Evolutionary conservation across 1,284 basidiomycete species (phyloP).

Genomic region (Lignosus rhinocerotis): DNA sequence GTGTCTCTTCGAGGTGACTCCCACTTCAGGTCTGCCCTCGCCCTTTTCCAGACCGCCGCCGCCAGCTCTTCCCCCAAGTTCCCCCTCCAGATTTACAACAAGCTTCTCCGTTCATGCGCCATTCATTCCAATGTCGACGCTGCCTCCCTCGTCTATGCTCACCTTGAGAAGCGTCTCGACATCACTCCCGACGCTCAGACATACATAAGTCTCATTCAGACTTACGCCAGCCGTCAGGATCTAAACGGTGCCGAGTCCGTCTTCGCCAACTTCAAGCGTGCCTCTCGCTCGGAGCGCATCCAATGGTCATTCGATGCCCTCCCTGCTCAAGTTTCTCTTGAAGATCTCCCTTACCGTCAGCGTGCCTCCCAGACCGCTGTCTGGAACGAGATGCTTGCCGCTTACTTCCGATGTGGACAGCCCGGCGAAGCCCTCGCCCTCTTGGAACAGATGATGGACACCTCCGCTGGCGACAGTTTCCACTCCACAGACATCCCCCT

Average conservation of each 20-base stretch:
- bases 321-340: neutral
- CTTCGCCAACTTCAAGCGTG: slow-evolving; percentile 63
- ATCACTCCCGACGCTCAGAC: slow-evolving; percentile 43
- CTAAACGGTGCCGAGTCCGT: slow-evolving; percentile 62
- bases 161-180: slow-evolving; percentile 54
- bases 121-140: slow-evolving; percentile 58
- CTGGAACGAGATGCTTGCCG: slow-evolving; percentile 77
- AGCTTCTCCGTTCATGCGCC: slow-evolving; percentile 68
- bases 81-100: slow-evolving; percentile 47
- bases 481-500: slow-evolving; percentile 48
- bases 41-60: slow-evolving; percentile 67
- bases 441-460: slow-evolving; percentile 74
- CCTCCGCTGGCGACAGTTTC: slow-evolving; percentile 40
- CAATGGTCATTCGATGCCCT: slow-evolving; percentile 24
- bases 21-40: slow-evolving; percentile 72
- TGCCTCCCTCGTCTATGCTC: slow-evolving; percentile 70
- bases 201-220: slow-evolving; percentile 64
- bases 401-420: slow-evolving; percentile 70
- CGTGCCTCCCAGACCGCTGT: slow-evolving; percentile 46
- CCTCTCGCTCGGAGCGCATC: slow-evolving; percentile 40
- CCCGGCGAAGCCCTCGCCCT: slow-evolving; percentile 67
- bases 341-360: neutral
- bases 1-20: slow-evolving; percentile 56
- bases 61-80: slow-evolving; percentile 39
- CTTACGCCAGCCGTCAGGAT: slow-evolving; percentile 58